Base-by-base conservation (phyloP, 495 filamentous ascomycete species). In the Neurospora intermedia region DNA sequence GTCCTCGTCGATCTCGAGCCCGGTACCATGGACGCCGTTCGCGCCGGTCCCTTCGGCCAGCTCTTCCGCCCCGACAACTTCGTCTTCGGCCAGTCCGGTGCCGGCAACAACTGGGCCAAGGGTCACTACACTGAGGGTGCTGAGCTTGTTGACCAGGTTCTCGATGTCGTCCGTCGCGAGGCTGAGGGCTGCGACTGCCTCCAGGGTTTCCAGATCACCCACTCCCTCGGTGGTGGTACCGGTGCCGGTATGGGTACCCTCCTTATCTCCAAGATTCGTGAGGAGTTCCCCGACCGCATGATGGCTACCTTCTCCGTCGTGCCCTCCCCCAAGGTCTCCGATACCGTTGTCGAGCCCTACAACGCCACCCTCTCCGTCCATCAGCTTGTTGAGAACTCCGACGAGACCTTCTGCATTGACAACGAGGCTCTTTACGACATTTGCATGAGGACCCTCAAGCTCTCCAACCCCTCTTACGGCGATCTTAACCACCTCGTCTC, bases 91-190 rank as follows among this genome's bases (percentile, higher is more conserved):
- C 96, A 99, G 87, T 98, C 96, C 77, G 95, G 96, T 88, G 96
- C 96, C 79, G 96, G 96, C 87, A 99, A 99, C 93, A 99, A 98
- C 89, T 99, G 96, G 96, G 96, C 96, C 83, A 99, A 99, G 91
- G 96, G 96, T 83, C 96, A 99, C 86, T 99, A 99, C 90, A 99
- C 96, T 73, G 96, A 99, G 88, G 96, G 96, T 89, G 96, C 96
- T 80, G 96, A 99, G 88, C 89, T 99, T 76, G 96, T 99, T 71
- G 96, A 99, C 87, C 89, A 97, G 78, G 96, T 99, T 75, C 88
- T 99, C 78, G 96, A 99, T 85, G 96, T 99, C 76, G 95, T 99
- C 77, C 96, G 96, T 83, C 96, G 96, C 80, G 96, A 99, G 88
- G 96, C 96, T 77, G 96, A 99, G 85, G 94, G 90, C 80, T 98